Percentiles rank a stretch among this genome's conserved stretches.
Conservation (phyloP, 2,329 filamentous ascomycete genomes). For the Penicillium italicum region DNA sequence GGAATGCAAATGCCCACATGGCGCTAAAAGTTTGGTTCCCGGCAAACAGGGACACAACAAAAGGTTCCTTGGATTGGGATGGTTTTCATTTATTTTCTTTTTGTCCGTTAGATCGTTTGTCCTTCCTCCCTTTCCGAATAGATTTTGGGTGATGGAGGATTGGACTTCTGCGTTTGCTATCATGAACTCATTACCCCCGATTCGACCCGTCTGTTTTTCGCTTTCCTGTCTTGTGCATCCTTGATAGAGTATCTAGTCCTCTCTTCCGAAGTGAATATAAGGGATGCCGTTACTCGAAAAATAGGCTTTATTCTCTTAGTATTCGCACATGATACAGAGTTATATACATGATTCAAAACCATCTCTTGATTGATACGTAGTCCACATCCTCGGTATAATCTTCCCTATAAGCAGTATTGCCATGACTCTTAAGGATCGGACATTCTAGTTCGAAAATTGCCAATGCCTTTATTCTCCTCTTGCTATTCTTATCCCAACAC, state of each 20-base stretch:
- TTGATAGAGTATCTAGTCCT: constrained; percentile 6
- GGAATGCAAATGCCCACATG: constrained; percentile 22
- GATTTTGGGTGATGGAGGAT: constrained; percentile 1
- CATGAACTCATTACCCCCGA: constrained; percentile 9
- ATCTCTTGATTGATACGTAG: not conserved
- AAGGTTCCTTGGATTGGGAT: constrained; percentile 11
- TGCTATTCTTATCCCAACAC: not conserved
- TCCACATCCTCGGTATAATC: too few species aligned
- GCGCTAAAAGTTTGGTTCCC: constrained; percentile 19
- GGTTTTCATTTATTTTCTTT: constrained; percentile 11
- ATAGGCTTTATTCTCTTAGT: not conserved
- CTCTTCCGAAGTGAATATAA: constrained; percentile 10
- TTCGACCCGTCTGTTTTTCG: constrained; percentile 4
- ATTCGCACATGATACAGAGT: not conserved
- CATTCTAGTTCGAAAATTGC: not conserved
- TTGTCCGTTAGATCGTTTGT: constrained; percentile 9
- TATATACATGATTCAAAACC: not conserved
- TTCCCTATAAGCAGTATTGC: too few species aligned
- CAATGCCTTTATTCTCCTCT: not conserved
- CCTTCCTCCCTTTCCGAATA: not conserved
- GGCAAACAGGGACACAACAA: constrained; percentile 5
- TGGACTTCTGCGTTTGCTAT: constrained; percentile 7
- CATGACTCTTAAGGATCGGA: not conserved
- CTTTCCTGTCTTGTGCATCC: constrained; percentile 9
- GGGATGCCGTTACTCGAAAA: not conserved